Evolutionary conservation across 352 stramenopile genomes (phyloP).

Genomic region (Thalassiosira pacifica): DNA sequence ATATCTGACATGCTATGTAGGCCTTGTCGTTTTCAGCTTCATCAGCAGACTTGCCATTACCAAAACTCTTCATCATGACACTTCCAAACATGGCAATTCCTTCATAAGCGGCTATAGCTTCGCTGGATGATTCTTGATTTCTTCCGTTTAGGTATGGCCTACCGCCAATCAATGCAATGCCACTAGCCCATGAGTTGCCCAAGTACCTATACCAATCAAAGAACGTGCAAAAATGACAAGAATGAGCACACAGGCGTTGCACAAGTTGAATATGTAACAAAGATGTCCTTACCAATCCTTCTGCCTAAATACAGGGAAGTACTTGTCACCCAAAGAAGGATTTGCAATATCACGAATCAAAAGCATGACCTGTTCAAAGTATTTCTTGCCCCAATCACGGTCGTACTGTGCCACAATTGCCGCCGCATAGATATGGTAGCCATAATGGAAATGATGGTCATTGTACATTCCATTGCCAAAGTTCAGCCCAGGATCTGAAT

Average conservation of each 20-base stretch:
- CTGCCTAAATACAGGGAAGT: constrained; percentile 86
- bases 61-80: constrained; percentile 79
- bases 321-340: constrained; percentile 81
- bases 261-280: not conserved
- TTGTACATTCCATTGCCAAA: constrained; percentile 90
- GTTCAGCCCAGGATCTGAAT: constrained; percentile 85
- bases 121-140: constrained; percentile 89
- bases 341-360: constrained; percentile 89
- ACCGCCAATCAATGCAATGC: constrained; percentile 79
- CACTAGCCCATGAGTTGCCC: constrained; percentile 87
- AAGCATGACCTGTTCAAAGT: constrained; percentile 86
- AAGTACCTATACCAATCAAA: constrained; percentile 68
- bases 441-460: constrained; percentile 90
- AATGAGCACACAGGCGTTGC: not conserved
- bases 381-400: constrained; percentile 75
- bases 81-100: constrained; percentile 86
- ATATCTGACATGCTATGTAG: constrained; percentile 65
- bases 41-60: constrained; percentile 38
- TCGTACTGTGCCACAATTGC: constrained; percentile 85
- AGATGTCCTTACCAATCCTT: constrained; percentile 82
- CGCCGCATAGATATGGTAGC: constrained; percentile 89
- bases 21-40: constrained; percentile 63
- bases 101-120: constrained; percentile 89
- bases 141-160: constrained; percentile 87
- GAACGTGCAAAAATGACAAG: constrained; percentile 1